Base-by-base conservation (phyloP, 495 filamentous ascomycete species). In the Penicillium turbatum region DNA sequence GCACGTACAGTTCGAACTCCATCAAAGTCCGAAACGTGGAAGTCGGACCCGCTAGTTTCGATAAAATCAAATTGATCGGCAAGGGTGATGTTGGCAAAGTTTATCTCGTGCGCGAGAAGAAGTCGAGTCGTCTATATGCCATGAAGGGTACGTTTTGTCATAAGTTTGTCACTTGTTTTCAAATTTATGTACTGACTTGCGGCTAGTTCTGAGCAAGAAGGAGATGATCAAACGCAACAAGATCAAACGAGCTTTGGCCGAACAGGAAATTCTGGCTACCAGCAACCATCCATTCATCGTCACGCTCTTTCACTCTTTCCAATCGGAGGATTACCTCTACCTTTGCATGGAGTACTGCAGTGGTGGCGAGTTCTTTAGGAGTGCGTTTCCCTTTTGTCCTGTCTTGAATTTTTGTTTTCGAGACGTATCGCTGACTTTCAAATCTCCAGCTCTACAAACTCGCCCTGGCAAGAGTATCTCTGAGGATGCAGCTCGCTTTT, bases 191-290 rank as follows among this genome's bases (percentile, higher is more conserved):
- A 30, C 54, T 65, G n/a, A 67, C 48, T 26, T 30, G 11, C 17
- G 6, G 9, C 19, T 66, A 98, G 93, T 98, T 9, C 62, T 98
- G 73, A 97, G 91, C 79, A 98, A 98, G 74, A 96, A 97, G 79
- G 93, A 98, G 76, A 98, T 98, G 93, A 98, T 98, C 76, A 98
- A 98, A 78, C 86, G 93, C 30, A 98, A 98, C 73, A 98, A 98
- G 81, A 98, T 98, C 78, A 98, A 98, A 79, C 85, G 93, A 59
- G 93, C 93, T 41, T 75, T 98, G 66, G 93, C 93, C 24, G 93
- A 98, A 70, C 93, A 98, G 71, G 93, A 98, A 66, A 98, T 98
- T 63, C 73, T 98, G 39, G 93, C 93, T 16, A 98, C 93, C 5
- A 97, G 92, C 75, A 98, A 98, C 59, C 93, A 98, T 65, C 93